Evolutionary conservation across 306 rosid genomes (phyloP).

Genomic region (Citrullus amarus): DNA sequence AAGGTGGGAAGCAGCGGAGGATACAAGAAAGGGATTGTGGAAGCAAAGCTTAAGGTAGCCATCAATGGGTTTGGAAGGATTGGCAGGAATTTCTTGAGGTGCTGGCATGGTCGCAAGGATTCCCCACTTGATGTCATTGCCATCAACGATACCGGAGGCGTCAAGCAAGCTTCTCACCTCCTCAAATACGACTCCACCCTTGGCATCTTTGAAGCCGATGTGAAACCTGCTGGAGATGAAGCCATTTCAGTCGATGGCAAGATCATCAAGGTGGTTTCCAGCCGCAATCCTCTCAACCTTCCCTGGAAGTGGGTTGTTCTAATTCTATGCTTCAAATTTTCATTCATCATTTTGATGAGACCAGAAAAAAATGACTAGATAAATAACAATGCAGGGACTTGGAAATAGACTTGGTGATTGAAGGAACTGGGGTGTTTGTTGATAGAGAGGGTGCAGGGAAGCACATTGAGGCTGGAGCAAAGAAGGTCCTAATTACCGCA

Average conservation of each 20-base stretch:
- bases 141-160: slow-evolving; percentile 92
- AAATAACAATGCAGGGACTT: slow-evolving; percentile 39
- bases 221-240: slow-evolving; percentile 57
- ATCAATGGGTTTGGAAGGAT: slow-evolving; percentile 94
- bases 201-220: slow-evolving; percentile 88
- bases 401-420: slow-evolving; percentile 83
- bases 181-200: slow-evolving; percentile 96
- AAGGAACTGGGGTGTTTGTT: slow-evolving; percentile 96
- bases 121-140: slow-evolving; percentile 89
- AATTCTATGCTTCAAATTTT: background rate
- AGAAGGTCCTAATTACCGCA: slow-evolving; percentile 94
- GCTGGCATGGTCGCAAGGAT: slow-evolving; percentile 97
- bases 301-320: slow-evolving; percentile 75
- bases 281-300: slow-evolving; percentile 66
- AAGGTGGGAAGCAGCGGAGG: slow-evolving; percentile 57
- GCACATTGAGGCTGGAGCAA: slow-evolving; percentile 89
- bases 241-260: slow-evolving; percentile 87
- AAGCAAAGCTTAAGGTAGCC: slow-evolving; percentile 88
- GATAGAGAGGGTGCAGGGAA: slow-evolving; percentile 96
- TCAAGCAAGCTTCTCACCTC: slow-evolving; percentile 97
- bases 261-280: slow-evolving; percentile 70
- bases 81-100: slow-evolving; percentile 92
- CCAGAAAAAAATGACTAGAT: background rate
- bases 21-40: slow-evolving; percentile 48
- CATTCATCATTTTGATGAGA: background rate